Percentiles rank a stretch among this genome's conserved stretches.
phyloP scores from a whole-genome alignment of 2,329 filamentous ascomycete species.

The Hypoxylon sp. region DNA sequence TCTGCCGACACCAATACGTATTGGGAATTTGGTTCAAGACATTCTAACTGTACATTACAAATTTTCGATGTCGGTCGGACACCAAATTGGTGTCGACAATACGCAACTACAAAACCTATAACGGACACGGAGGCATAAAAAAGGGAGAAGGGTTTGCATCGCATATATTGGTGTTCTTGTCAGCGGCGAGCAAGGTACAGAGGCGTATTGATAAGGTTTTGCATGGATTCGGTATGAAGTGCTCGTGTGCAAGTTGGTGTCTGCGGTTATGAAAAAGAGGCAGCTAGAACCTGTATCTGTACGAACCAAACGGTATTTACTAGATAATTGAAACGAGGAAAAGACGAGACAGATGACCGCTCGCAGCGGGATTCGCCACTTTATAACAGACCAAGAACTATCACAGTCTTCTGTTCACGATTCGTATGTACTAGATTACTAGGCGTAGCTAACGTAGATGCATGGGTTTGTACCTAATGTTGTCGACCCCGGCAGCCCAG shows the following conservation, averaged over 20 bases:
- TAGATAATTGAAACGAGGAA: conserved; percentile 40
- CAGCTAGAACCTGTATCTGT: conserved; percentile 35
- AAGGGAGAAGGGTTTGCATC: conserved; percentile 29
- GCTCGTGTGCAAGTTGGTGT: conserved; percentile 26
- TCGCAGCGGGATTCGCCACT: conserved; percentile 39
- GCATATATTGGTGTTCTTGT: conserved; percentile 40
- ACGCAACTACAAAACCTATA: conserved; percentile 1
- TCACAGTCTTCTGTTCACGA: not conserved
- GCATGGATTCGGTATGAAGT: conserved; percentile 34
- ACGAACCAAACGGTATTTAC: conserved; percentile 20
- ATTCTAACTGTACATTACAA: conserved; percentile 28
- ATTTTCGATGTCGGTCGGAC: conserved; percentile 8
- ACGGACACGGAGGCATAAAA: conserved; percentile 10
- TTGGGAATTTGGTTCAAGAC: not conserved
- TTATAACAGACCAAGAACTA: conserved; percentile 17
- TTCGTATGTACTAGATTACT: not conserved
- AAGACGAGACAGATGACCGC: conserved; percentile 40
- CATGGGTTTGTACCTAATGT: not conserved
- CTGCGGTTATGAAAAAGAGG: conserved; percentile 22
- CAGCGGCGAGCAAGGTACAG: conserved; percentile 12
- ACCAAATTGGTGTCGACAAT: conserved; percentile 5
- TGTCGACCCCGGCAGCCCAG: not conserved
- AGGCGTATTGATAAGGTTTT: conserved; percentile 31
- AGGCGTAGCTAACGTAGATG: too few species aligned
- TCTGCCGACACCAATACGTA: not conserved